A percentile compares a stretch with the other conserved stretches of the same genome.
Evolutionary conservation across 1,284 basidiomycete genomes (phyloP).

Genomic region (Microbotryum scabiosae): DNA sequence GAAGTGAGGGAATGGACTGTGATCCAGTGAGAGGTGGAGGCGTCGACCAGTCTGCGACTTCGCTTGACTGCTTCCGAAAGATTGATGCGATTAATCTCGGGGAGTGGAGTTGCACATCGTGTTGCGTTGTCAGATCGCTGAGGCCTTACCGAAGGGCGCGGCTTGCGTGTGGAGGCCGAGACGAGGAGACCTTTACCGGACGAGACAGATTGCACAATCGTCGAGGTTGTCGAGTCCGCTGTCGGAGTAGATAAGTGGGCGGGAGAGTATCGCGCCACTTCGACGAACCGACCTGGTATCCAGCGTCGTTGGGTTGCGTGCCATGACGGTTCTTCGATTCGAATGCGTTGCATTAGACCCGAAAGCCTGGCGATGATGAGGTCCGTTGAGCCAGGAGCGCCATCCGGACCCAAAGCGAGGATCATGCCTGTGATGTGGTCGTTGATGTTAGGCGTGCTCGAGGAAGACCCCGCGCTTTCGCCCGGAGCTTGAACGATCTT

Average conservation of each 20-base stretch:
- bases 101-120: background rate
- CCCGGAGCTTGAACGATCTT: too few species aligned
- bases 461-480: background rate
- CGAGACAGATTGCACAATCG: conserved; percentile 11
- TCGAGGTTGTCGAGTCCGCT: background rate
- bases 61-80: background rate
- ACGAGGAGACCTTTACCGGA: background rate
- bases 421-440: background rate
- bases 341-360: background rate
- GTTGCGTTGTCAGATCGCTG: background rate
- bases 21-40: conserved; percentile 8
- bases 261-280: background rate
- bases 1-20: conserved; percentile 10
- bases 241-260: too few species aligned
- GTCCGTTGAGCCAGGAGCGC: background rate
- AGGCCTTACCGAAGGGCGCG: background rate
- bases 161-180: conserved; percentile 1
- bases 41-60: conserved; percentile 6
- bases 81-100: background rate
- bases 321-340: background rate
- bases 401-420: background rate
- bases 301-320: background rate
- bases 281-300: background rate
- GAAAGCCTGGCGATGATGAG: background rate
- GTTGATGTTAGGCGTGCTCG: background rate